Evolutionary conservation across 202 grass and related monocot genomes (phyloP), one percentile per base, ranked within the genome.

Genomic region (Hordeum pubiflorum): DNA sequence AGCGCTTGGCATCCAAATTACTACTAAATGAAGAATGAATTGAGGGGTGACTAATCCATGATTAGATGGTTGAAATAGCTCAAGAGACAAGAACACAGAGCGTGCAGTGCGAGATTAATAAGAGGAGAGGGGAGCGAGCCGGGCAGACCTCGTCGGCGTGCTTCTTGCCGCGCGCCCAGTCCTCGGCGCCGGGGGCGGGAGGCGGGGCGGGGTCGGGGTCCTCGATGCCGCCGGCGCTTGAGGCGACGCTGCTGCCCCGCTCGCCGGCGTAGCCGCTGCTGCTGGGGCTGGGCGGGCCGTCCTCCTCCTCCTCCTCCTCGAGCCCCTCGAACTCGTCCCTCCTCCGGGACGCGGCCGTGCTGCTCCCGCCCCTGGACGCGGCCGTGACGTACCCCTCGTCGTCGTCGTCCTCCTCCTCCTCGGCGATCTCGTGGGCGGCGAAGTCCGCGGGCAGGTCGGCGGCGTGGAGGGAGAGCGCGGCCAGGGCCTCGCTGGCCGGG

Each of bases 251-350:
- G 76, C 88, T 93, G 21, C 92, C 92, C 33, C 92, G 80, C 92
- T 95, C 92, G 10, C 88, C 96, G 8, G 90, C 92, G 62, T 95
- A 98, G 60, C 92, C 95, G 52, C 92, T 93, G 63, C 92, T 95
- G 72, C 96, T 90, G 74, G 92, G 90, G 79, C 90, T 95, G 22
- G 86, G 88, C 14, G 84, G 91, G 29, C 54, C 83, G 20, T 82
- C 82, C 7, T 83, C 85, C 52, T 84, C 84, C 48, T 58, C 83
- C 31, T 86, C 72, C 31, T 88, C 76, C 32, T 63, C 58, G 46
- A 83, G 66, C 21, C 76, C 82, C 55, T 86, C 72, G 57, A 75
- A 17, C 12, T 72, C 61, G 52, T 86, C 80, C 54, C 79, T 75
- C 88, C 86, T 15, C 0, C 58, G 2, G 27, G 60, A 63, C 60